phyloP scores from a whole-genome alignment of 202 grass and related monocot genomes.

The Zoysia matrella region DNA sequence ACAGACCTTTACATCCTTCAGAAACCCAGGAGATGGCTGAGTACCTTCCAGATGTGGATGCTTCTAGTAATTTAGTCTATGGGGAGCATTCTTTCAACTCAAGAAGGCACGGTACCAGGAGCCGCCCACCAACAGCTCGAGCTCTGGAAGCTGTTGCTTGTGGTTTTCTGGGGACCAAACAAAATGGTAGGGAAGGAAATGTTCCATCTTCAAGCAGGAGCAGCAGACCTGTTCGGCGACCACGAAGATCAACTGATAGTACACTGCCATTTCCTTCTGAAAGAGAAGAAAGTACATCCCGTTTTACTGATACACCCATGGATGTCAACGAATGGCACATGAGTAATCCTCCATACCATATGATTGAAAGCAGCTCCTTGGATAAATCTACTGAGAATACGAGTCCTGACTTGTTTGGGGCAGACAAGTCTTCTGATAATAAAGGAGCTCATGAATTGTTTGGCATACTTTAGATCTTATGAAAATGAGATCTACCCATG shows the following conservation, averaged over 20 bases:
- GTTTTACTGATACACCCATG: slow-evolving; percentile 40
- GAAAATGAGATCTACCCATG: slow-evolving; percentile 31
- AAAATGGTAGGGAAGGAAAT: slow-evolving; percentile 58
- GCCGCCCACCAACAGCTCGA: slow-evolving; percentile 77
- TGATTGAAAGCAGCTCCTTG: slow-evolving; percentile 26
- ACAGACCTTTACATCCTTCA: neutral
- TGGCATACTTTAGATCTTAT: slow-evolving; percentile 45
- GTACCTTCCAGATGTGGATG: slow-evolving; percentile 43
- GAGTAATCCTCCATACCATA: slow-evolving; percentile 50
- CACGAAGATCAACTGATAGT: slow-evolving; percentile 56
- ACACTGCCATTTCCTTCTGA: slow-evolving; percentile 48
- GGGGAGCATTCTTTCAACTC: slow-evolving; percentile 53
- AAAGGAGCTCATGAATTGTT: neutral
- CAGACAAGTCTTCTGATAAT: slow-evolving; percentile 49
- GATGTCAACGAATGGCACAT: slow-evolving; percentile 43
- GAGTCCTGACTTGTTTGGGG: slow-evolving; percentile 48
- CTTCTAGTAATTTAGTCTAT: slow-evolving; percentile 42
- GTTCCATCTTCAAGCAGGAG: slow-evolving; percentile 58
- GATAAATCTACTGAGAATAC: slow-evolving; percentile 47
- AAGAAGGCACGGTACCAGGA: slow-evolving; percentile 86
- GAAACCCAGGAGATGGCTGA: slow-evolving; percentile 39
- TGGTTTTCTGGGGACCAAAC: slow-evolving; percentile 41
- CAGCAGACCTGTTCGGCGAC: slow-evolving; percentile 56
- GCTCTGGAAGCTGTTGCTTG: slow-evolving; percentile 75
- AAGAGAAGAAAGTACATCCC: slow-evolving; percentile 38